Evolutionary conservation across 495 filamentous ascomycete genomes (phyloP).

Genomic region (Penicillium herquei): DNA sequence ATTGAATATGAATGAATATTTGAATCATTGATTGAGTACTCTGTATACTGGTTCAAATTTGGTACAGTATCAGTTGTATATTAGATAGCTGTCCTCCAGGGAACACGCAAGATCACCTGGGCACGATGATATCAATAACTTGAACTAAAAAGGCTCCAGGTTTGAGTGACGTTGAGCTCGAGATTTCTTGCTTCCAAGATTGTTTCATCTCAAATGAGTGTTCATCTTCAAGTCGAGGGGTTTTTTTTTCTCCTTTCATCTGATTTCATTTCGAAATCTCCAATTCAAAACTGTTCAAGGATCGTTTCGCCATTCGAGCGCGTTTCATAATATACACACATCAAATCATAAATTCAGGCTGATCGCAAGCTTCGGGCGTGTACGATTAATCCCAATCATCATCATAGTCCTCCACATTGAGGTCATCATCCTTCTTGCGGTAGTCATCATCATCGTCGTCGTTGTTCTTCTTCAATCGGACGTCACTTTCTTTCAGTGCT

Average conservation of each 20-base stretch:
- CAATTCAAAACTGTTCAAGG: neutral
- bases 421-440: constrained; percentile 44
- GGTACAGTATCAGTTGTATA: too few species aligned
- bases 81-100: too few species aligned
- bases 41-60: too few species aligned
- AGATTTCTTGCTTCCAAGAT: too few species aligned
- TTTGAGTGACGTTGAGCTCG: too few species aligned
- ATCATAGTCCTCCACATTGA: constrained; percentile 59
- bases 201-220: neutral
- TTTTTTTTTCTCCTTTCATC: neutral
- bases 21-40: too few species aligned
- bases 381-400: constrained; percentile 74
- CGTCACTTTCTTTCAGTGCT: constrained; percentile 72
- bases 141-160: too few species aligned
- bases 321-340: constrained; percentile 5
- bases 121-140: too few species aligned
- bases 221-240: neutral
- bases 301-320: neutral
- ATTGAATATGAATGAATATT: too few species aligned
- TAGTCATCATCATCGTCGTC: constrained; percentile 57
- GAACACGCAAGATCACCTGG: too few species aligned
- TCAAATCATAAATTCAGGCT: constrained; percentile 2
- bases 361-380: neutral
- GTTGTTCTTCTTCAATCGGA: constrained; percentile 62
- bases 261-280: neutral